Percentiles rank a stretch among this genome's conserved stretches.
These are phyloP conservation scores for Pichia sp. DNA, from an alignment of 1,139 yeast species.

Conservation along the genomic window DNA sequence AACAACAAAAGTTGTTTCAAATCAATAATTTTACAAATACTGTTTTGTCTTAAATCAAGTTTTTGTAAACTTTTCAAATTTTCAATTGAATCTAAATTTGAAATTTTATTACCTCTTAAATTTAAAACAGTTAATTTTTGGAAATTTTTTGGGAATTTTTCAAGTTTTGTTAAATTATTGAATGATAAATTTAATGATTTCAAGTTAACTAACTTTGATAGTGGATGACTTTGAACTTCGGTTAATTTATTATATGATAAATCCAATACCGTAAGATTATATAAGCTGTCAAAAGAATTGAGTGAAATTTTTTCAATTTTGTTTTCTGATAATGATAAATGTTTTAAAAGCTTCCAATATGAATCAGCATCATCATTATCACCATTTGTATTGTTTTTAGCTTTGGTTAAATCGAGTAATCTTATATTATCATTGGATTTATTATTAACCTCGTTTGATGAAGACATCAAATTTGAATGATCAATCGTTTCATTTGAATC, in stretches of 20 bases:
- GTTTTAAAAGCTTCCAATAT: conserved; percentile 49
- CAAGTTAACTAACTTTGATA: conserved; percentile 42
- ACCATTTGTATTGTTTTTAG: background rate
- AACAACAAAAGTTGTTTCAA: conserved; percentile 34
- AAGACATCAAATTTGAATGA: background rate
- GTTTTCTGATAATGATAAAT: conserved; percentile 52
- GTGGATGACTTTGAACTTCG: conserved; percentile 44
- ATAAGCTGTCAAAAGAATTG: conserved; percentile 43
- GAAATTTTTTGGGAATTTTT: conserved; percentile 36
- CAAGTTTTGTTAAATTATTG: conserved; percentile 41
- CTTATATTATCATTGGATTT: background rate
- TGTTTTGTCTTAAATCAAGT: conserved; percentile 52
- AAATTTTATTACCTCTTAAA: conserved; percentile 47
- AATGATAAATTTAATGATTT: conserved; percentile 53
- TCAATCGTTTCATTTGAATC: background rate
- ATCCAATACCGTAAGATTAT: conserved; percentile 49
- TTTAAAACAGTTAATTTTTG: conserved; percentile 44
- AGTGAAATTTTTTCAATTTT: conserved; percentile 42
- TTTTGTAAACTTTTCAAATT: conserved; percentile 42
- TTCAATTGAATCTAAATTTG: conserved; percentile 44
- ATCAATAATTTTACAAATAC: conserved; percentile 33
- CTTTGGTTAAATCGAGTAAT: background rate
- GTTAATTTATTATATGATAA: conserved; percentile 49
- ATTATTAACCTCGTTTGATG: background rate
- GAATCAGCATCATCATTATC: background rate